phyloP scores from a whole-genome alignment of 140 eudicot species.

The Ambrosia hybrid region DNA sequence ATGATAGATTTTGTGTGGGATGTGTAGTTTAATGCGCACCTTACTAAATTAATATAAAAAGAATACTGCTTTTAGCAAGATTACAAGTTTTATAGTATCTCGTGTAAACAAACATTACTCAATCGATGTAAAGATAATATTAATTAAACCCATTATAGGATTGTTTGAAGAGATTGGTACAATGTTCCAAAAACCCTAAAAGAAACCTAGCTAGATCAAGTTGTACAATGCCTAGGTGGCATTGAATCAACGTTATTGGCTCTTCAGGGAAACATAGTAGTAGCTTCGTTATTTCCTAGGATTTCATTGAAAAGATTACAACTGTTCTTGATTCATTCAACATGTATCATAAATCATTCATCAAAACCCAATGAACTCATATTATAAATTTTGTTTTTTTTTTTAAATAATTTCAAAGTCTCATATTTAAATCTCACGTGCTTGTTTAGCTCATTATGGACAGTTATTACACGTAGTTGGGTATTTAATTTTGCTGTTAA shows the following conservation, averaged over 20 bases:
- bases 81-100: conserved; percentile 14
- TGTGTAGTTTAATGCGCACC: neutral
- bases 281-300: conserved; percentile 36
- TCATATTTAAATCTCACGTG: neutral
- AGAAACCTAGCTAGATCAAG: conserved; percentile 32
- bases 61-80: neutral
- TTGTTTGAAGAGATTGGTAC: conserved; percentile 22
- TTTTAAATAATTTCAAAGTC: neutral
- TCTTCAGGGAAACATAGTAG: conserved; percentile 25
- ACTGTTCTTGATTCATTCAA: conserved; percentile 26
- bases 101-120: conserved; percentile 5
- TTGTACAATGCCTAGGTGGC: conserved; percentile 35
- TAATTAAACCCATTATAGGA: neutral
- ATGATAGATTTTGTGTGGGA: too few species aligned
- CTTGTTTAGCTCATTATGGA: too few species aligned
- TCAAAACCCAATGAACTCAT: conserved; percentile 20
- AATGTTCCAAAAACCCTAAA: conserved; percentile 28
- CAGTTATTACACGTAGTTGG: too few species aligned
- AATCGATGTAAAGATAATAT: conserved; percentile 7
- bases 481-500: too few species aligned
- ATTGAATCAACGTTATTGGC: conserved; percentile 39
- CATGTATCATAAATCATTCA: conserved; percentile 21
- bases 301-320: conserved; percentile 24
- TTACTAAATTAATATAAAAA: neutral
- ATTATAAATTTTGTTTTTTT: neutral